Evolutionary conservation across 805 yeast genomes (phyloP), one percentile per base, ranked within the genome.

Genomic region (Kregervanrija delftensis): DNA sequence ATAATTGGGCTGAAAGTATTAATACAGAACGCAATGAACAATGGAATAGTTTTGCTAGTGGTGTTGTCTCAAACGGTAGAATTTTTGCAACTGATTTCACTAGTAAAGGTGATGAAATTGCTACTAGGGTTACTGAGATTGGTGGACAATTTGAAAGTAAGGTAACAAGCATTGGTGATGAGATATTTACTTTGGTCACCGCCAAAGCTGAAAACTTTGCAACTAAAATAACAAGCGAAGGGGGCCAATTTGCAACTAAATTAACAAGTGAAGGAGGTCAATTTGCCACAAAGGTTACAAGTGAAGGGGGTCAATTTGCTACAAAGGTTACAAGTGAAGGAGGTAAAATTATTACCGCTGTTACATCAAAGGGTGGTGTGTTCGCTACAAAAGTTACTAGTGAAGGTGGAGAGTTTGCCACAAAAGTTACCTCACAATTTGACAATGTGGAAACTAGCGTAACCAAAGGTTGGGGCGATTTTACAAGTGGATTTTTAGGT

Each of bases 321-420:
- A 16, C 44, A 5, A 31, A 30, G 11, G 37, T 44, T 12, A 48
- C 48, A 39, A 33, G 42, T 31, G 15, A 6, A 9, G 45, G 41
- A 28, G 38, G 34, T 15, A 15, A 38, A 22, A 22, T 37, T 11
- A 39, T 36, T 5, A 31, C 39, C 17, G 40, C n/a, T 22, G 16
- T 47, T 30, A 35, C 37, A n/a, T 43, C 50, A 4, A 44, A 44
- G 11, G 46, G 39, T 31, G 44, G 37, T 35, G 3, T 35, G 11
- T 22, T 39, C 22, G 50, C 45, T n/a, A 42, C 45, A 22, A 39
- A 36, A 11, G 39, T 42, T 16, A 39, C 48, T 2, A 39, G 39
- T 22, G 33, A 17, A 11, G 48, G 43, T 32, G 46, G 30, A 3
- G 22, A 28, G 4, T 34, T 44, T 16, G 51, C 51, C 2, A 46